Percentiles rank a stretch among this genome's conserved stretches.
These are phyloP conservation scores for Emericellopsis cladophorae DNA, from an alignment of 2,329 filamentous ascomycete species.

Conservation along the genomic window DNA sequence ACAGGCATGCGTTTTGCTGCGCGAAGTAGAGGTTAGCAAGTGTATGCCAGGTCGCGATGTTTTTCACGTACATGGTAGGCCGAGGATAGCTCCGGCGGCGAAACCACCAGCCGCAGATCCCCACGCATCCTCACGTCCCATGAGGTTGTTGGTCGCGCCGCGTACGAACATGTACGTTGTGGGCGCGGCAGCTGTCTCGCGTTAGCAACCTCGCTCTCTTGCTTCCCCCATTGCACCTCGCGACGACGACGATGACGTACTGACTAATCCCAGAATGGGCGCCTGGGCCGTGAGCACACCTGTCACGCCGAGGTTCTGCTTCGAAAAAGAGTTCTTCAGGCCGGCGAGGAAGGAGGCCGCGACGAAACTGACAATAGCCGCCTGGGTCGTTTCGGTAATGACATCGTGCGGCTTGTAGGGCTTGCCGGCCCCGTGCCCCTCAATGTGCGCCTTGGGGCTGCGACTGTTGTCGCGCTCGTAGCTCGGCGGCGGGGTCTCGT, in stretches of 20 bases:
- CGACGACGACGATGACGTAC: constrained; percentile 11
- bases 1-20: constrained; percentile 46
- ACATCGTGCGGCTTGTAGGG: constrained; percentile 65
- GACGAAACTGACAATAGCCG: constrained; percentile 49
- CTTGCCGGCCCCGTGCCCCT: constrained; percentile 6
- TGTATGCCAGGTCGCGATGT: not conserved
- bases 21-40: not conserved
- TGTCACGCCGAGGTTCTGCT: constrained; percentile 68
- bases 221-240: not conserved
- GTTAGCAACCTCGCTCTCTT: not conserved
- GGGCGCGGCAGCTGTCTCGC: constrained; percentile 31
- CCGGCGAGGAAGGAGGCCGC: constrained; percentile 63
- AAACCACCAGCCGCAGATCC: constrained; percentile 69
- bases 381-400: constrained; percentile 51
- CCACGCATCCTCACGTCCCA: constrained; percentile 68
- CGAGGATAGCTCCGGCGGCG: constrained; percentile 58
- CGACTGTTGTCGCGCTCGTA: constrained; percentile 13
- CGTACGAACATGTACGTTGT: constrained; percentile 68
- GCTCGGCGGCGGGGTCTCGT: too few relatives aligned
- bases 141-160: constrained; percentile 68
- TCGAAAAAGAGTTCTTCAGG: constrained; percentile 76
- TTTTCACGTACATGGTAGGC: constrained; percentile 50
- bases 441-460: constrained; percentile 12
- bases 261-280: constrained; percentile 47
- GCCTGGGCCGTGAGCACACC: constrained; percentile 73